Evolutionary conservation across 2,329 filamentous ascomycete genomes (phyloP).

Genomic region (Pseudocercospora musae): DNA sequence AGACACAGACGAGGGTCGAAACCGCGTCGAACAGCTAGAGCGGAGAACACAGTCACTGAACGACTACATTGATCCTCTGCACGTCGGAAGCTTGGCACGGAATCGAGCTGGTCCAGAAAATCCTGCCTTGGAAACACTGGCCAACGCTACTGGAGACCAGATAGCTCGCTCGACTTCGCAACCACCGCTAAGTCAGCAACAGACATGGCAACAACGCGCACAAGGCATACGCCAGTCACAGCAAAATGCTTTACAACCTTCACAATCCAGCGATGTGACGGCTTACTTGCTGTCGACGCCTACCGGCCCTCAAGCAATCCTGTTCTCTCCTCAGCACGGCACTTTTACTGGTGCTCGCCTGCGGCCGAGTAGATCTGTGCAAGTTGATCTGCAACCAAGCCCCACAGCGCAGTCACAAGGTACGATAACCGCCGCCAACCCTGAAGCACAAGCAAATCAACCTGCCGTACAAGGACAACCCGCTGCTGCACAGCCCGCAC

Average conservation of each 20-base stretch:
- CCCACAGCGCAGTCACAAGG: conserved; percentile 11
- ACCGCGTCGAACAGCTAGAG: conserved; percentile 24
- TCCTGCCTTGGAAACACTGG: background rate
- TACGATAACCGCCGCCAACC: background rate
- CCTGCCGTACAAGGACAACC: conserved; percentile 13
- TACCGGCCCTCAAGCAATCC: conserved; percentile 44
- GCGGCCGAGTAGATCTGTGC: background rate
- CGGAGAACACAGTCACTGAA: conserved; percentile 26
- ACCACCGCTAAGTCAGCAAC: background rate
- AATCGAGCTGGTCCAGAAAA: background rate
- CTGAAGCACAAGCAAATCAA: conserved; percentile 2
- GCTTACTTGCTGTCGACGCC: conserved; percentile 46
- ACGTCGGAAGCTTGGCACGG: conserved; percentile 5
- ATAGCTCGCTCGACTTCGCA: background rate
- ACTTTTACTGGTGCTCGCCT: conserved; percentile 25
- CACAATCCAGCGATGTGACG: conserved; percentile 27
- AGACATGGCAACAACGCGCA: conserved; percentile 14
- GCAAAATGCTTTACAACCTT: conserved; percentile 13
- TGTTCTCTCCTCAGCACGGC: conserved; percentile 40
- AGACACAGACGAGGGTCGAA: conserved; percentile 23
- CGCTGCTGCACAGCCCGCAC: conserved; percentile 13
- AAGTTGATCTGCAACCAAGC: conserved; percentile 5
- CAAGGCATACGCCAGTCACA: conserved; percentile 17
- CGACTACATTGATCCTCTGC: conserved; percentile 33
- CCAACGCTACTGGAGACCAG: background rate